phyloP scores from a whole-genome alignment of 768 basidiomycete genomes.

The Pleurotus tuoliensis region DNA sequence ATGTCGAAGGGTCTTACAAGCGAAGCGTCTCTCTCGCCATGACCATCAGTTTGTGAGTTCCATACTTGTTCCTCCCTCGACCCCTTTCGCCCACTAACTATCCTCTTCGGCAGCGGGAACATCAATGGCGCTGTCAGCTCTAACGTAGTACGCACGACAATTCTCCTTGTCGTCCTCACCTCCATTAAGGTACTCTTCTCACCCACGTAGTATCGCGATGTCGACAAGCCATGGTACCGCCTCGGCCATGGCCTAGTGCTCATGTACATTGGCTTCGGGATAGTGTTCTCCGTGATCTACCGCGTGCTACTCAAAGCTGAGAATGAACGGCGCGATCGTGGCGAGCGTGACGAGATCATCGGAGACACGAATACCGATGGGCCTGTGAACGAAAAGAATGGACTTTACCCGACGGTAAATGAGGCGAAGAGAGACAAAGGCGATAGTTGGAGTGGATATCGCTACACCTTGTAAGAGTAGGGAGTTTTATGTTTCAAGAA shows the following conservation, averaged over 20 bases:
- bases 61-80: background rate
- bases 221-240: slow-evolving; percentile 65
- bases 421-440: slow-evolving; percentile 71
- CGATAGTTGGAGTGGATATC: slow-evolving; percentile 73
- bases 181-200: slow-evolving; percentile 2
- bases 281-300: slow-evolving; percentile 42
- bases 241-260: slow-evolving; percentile 62
- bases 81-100: background rate
- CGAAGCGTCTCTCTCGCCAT: slow-evolving; percentile 68
- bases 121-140: slow-evolving; percentile 75
- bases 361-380: slow-evolving; percentile 36
- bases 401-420: slow-evolving; percentile 50
- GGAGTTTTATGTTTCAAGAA: too few relatives aligned
- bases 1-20: slow-evolving; percentile 74
- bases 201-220: slow-evolving; percentile 50
- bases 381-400: slow-evolving; percentile 44
- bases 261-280: slow-evolving; percentile 65
- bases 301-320: slow-evolving; percentile 47
- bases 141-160: slow-evolving; percentile 51
- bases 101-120: slow-evolving; percentile 46
- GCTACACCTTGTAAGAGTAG: slow-evolving; percentile 51
- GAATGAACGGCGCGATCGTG: slow-evolving; percentile 63
- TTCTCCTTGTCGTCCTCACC: background rate
- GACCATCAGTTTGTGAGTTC: slow-evolving; percentile 58
- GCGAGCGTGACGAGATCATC: slow-evolving; percentile 68